These are phyloP conservation scores for Vigna nakashimae DNA, from an alignment of 306 rosid genomes.

Conservation along the genomic window DNA sequence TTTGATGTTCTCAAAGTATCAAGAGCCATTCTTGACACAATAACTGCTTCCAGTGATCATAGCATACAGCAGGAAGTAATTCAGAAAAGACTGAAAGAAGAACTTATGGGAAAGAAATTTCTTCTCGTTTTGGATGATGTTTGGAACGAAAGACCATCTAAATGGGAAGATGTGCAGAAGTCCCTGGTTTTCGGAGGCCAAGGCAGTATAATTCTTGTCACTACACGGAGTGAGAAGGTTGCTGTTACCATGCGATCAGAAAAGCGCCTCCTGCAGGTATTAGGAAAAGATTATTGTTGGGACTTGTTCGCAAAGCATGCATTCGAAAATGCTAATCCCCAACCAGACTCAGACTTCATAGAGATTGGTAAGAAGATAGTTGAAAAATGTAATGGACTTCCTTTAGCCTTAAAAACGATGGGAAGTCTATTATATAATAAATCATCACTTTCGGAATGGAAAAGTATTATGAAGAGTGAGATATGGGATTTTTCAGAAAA, in stretches of 20 bases:
- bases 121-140: not conserved
- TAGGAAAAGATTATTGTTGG: not conserved
- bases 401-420: not conserved
- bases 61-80: too few relatives aligned
- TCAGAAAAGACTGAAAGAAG: too few relatives aligned
- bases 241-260: not conserved
- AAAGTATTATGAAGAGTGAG: not conserved
- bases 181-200: too few relatives aligned
- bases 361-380: not conserved
- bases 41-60: too few relatives aligned
- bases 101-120: not conserved
- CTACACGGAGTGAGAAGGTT: too few relatives aligned
- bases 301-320: not conserved
- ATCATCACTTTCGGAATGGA: not conserved
- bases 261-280: too few relatives aligned
- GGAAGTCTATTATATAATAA: not conserved
- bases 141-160: not conserved
- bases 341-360: not conserved
- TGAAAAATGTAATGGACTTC: not conserved
- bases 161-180: not conserved
- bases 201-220: too few relatives aligned
- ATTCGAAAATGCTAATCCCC: not conserved
- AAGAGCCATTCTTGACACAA: too few relatives aligned
- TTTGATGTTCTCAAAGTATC: too few relatives aligned
- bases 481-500: not conserved